Evolutionary conservation across 2,329 filamentous ascomycete genomes (phyloP), one percentile per base, ranked within the genome.

Genomic region (Colletotrichum tamarilloi): DNA sequence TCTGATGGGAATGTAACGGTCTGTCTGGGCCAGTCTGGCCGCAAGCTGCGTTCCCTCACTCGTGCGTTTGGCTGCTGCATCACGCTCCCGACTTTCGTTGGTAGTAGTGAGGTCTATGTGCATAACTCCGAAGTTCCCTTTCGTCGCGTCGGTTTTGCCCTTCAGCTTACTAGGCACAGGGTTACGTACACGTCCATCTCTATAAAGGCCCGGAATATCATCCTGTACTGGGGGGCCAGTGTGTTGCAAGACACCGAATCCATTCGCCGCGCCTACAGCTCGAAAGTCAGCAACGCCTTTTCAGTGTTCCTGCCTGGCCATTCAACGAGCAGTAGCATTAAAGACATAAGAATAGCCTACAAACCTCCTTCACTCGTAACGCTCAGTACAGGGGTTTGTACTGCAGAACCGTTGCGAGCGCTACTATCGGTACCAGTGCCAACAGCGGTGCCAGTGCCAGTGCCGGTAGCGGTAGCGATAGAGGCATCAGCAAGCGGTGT

Each of bases 121-220:
- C 86, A 92, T 91, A 53, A 92, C 88, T 58, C 86, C 84, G 78
- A 92, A 92, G 76, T 91, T 91, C 32, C 90, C 90, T 73, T 88
- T 88, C 76, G 86, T 87, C 30, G 84, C 83, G 75, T 88, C 86
- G 24, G 88, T 87, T 75, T 87, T 89, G 73, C 89, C 88, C 78
- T 91, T 90, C 67, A 92, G 82, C 79, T 91, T 92, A 79, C 87
- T 90, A 5, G 91, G 90, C 2, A 92, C 86, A 1, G 90, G 88
- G 74, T 91, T 91, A 69, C 88, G 82, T 16, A 89, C 84, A 28
- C 87, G 84, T 56, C 87, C 86, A 78, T 89, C 87, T 35, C 78
- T 80, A n/a, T 78, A 77, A 12, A 76, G 74, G 19, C 77, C 76
- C n/a, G 60, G 75, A 16, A 75, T 64, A 28, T 74, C 68, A 66